A percentile compares a stretch with the other conserved stretches of the same genome.
Evolutionary conservation across 306 rosid genomes (phyloP).

Genomic region (Gynostemma pentaphyllum): DNA sequence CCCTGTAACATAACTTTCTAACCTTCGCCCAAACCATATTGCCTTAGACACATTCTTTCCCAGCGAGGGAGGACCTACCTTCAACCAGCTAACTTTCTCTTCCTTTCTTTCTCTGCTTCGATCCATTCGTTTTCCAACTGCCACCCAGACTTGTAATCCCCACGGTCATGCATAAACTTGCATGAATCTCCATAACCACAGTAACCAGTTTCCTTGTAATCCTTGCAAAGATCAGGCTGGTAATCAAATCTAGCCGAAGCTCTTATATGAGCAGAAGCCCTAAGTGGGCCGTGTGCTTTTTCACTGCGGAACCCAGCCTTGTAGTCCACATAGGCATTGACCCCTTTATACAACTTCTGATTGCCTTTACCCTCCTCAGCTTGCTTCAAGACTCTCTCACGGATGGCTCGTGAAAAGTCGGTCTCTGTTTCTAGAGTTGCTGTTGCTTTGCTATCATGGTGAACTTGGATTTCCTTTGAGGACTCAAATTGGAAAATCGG

Average conservation of each 20-base stretch:
- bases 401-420: constrained; percentile 60
- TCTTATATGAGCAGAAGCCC: constrained; percentile 90
- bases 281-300: constrained; percentile 75
- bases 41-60: constrained; percentile 26
- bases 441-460: constrained; percentile 70
- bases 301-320: constrained; percentile 83
- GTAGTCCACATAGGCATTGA: constrained; percentile 56
- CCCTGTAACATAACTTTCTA: too few relatives aligned
- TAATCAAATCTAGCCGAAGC: constrained; percentile 74
- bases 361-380: constrained; percentile 38
- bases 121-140: constrained; percentile 92
- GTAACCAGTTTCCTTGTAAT: constrained; percentile 80
- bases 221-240: constrained; percentile 86
- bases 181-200: constrained; percentile 81
- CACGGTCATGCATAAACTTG: constrained; percentile 93
- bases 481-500: constrained; percentile 38
- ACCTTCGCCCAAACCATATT: too few relatives aligned
- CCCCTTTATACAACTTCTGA: constrained; percentile 55
- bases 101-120: constrained; percentile 73
- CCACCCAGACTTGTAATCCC: constrained; percentile 92
- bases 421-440: constrained; percentile 81
- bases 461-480: constrained; percentile 69
- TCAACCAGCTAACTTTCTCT: constrained; percentile 61
- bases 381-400: constrained; percentile 67
- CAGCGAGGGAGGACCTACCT: constrained; percentile 22